These are phyloP conservation scores for Suillus sp. DNA, from an alignment of 768 basidiomycete species.

Conservation along the genomic window DNA sequence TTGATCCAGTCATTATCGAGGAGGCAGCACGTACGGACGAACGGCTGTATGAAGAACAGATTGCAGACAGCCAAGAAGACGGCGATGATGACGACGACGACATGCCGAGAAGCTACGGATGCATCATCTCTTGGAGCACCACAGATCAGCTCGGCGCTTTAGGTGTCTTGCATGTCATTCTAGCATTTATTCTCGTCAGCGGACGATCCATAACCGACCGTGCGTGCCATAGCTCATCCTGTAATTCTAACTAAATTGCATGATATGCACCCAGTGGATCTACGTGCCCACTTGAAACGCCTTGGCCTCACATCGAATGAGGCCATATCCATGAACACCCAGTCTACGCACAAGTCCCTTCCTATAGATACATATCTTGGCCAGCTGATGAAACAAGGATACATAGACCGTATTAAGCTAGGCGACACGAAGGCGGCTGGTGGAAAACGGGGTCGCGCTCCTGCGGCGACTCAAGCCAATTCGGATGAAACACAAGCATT, in stretches of 20 bases:
- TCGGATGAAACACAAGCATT: slow-evolving; percentile 37
- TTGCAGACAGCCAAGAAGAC: slow-evolving; percentile 48
- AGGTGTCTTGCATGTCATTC: slow-evolving; percentile 79
- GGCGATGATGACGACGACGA: slow-evolving; percentile 53
- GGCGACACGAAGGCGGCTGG: slow-evolving; percentile 50
- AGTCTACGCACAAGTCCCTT: slow-evolving; percentile 50
- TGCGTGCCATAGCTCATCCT: slow-evolving; percentile 33
- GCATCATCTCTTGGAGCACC: slow-evolving; percentile 72
- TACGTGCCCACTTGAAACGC: slow-evolving; percentile 68
- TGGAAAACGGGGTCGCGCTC: slow-evolving; percentile 55
- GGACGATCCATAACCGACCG: slow-evolving; percentile 76
- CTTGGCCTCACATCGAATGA: slow-evolving; percentile 59
- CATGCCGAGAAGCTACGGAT: slow-evolving; percentile 58
- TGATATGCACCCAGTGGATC: slow-evolving; percentile 56
- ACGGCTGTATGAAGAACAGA: slow-evolving; percentile 47
- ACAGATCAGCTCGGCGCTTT: slow-evolving; percentile 66
- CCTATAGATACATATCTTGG: slow-evolving; percentile 69
- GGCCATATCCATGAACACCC: slow-evolving; percentile 52
- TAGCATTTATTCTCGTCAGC: slow-evolving; percentile 82
- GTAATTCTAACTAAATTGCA: neutral
- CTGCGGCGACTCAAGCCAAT: slow-evolving; percentile 42
- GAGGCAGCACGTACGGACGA: slow-evolving; percentile 54
- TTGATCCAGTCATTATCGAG: slow-evolving; percentile 64
- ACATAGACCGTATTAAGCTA: slow-evolving; percentile 67
- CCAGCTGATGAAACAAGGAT: slow-evolving; percentile 67